Base-by-base conservation (phyloP, 441 rosid genomes). In the Eutrema salsugineum region DNA sequence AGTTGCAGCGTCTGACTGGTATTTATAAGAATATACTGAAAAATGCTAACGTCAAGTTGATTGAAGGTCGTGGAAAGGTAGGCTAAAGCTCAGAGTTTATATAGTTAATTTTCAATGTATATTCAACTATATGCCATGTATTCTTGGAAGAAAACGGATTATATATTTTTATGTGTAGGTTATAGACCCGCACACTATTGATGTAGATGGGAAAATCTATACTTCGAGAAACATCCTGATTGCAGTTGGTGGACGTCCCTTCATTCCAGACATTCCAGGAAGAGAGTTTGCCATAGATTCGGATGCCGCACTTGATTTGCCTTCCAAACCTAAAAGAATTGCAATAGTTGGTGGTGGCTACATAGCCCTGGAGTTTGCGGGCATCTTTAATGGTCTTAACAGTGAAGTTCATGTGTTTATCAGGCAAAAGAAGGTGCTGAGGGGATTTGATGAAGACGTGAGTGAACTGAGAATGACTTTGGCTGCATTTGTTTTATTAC, bases 41-140 rank as follows among this genome's bases (percentile, higher is more conserved):
- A 4, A 93, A 91, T 63, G 87, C 97, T 22, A 77, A 82, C 63
- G 93, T 93, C 68, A 79, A 87, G 55, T 79, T 93, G 67, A 73
- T 93, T 19, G 96, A 93, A 79, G 98, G 98, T 20, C 97, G 96
- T 50, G 98, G 98, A 63, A 93, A 91, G 98, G 98, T 91, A 70
- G 63, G 73, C 70, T 20, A 6, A 69, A 62, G 47, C 54, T 43
- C 2, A 24, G 19, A 15, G 16, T 51, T 51, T 74, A 36, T 46
- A 14, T 8, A 32, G 14, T 39, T 70, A 11, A 11, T 60, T 5
- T 40, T 71, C 40, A 1, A n/a, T 0, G 36, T 11, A 46, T 20
- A 20, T 20, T 16, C 3, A 11, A 28, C 32, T 60, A 20, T 22
- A 10, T n/a, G 19, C 54, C 12, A 8, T 20, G 36, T 36, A 48